phyloP scores from a whole-genome alignment of 768 basidiomycete species.

The Tubosaeta sp. region DNA sequence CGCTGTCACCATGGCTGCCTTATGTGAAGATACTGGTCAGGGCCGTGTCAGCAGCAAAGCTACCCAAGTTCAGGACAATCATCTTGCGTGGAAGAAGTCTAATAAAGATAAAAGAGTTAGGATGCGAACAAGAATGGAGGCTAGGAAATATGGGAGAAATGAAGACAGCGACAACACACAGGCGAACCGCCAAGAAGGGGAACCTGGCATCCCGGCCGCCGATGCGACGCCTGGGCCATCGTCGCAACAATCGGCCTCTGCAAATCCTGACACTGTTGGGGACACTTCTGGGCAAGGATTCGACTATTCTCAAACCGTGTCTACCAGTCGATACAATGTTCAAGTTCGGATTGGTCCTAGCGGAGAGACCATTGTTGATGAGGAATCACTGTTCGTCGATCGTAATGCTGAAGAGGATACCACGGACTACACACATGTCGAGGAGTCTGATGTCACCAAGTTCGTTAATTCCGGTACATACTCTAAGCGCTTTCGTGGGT shows the following conservation, averaged over 20 bases:
- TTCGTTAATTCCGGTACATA: slow-evolving; percentile 85
- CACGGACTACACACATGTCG: slow-evolving; percentile 68
- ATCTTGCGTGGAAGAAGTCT: slow-evolving; percentile 65
- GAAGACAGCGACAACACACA: slow-evolving; percentile 41
- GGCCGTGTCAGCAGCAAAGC: slow-evolving; percentile 80
- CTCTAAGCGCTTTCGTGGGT: slow-evolving; percentile 73
- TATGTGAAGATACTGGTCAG: slow-evolving; percentile 74
- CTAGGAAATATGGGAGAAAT: slow-evolving; percentile 67
- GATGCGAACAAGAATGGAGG: slow-evolving; percentile 61
- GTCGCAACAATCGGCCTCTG: slow-evolving; percentile 15
- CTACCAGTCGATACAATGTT: slow-evolving; percentile 72
- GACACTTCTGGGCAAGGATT: slow-evolving; percentile 59
- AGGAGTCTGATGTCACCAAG: slow-evolving; percentile 78
- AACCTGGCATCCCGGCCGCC: background rate
- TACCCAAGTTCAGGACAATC: slow-evolving; percentile 63
- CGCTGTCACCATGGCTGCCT: slow-evolving; percentile 71
- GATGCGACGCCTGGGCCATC: slow-evolving; percentile 5
- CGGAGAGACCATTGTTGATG: slow-evolving; percentile 84
- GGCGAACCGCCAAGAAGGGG: slow-evolving; percentile 7
- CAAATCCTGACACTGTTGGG: slow-evolving; percentile 17
- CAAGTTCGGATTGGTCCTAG: slow-evolving; percentile 86
- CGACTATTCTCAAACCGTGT: slow-evolving; percentile 62
- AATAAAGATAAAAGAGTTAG: slow-evolving; percentile 63
- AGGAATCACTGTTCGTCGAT: slow-evolving; percentile 78
- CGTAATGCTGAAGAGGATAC: slow-evolving; percentile 65